Base-by-base conservation (phyloP, 1,284 basidiomycete species). In the Tilletia caries region DNA sequence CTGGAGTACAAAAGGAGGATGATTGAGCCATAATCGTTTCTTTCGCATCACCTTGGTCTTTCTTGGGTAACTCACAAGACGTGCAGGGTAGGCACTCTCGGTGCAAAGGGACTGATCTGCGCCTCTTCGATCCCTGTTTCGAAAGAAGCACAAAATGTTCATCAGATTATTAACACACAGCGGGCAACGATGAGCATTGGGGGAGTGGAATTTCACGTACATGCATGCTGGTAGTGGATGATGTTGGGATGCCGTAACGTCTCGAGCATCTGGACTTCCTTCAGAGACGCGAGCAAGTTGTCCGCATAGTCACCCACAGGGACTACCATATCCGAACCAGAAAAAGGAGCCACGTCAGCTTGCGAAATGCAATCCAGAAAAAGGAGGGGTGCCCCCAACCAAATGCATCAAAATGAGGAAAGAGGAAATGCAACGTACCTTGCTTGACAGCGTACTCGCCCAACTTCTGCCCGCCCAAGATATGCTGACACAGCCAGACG, bases 191-290 rank as follows among this genome's bases (percentile, higher is more conserved):
- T n/a, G n/a, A n/a, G n/a, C n/a, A n/a, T 1, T 50, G 18, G 48
- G 52, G 23, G 52, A 23, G 25, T 50, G 46, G 18, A 5, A 50
- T 20, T 5, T 4, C n/a, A 34, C 52, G 5, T 27, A 58, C 94
- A 97, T 0, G 93, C 89, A 77, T 96, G 94, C 83, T 96, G 94
- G 80, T 96, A 96, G 20, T 92, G 92, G 72, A 96, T 89, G 75
- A 97, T 93, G 75, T 96, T 95, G 2, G 90, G 91, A 84, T 97
- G 94, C 67, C 90, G 89, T 3, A 97, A 85, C n/a, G 88, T 86
- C 81, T 96, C 93, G 66, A 96, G 86, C 4, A 95, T 85, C 64
- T 91, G 89, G 52, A 93, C 90, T 88, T 91, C 81, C 48, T 73
- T 76, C 25, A 82, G 67, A 41, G 74, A 77, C 37, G 72, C 69